Evolutionary conservation across 2,329 filamentous ascomycete species (phyloP).

Genomic region (Neofusicoccum ribis): DNA sequence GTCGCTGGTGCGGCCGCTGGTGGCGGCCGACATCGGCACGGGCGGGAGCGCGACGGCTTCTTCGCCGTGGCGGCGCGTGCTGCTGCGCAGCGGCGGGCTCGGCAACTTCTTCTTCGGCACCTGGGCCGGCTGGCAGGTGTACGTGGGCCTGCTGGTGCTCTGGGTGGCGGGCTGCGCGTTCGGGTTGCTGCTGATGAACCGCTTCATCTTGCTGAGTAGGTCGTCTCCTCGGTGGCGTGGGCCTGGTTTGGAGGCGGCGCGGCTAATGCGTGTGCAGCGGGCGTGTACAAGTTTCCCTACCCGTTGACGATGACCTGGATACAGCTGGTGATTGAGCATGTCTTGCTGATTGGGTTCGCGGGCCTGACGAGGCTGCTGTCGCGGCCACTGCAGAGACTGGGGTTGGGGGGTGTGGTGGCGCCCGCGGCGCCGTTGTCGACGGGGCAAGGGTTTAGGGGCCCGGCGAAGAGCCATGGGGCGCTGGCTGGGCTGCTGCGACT

Average conservation of each 20-base stretch:
- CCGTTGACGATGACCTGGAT: conserved; percentile 53
- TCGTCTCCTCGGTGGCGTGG: conserved; percentile 15
- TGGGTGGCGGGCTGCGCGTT: conserved; percentile 51
- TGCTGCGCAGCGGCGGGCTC: conserved; percentile 45
- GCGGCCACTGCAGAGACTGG: conserved; percentile 42
- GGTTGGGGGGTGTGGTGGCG: conserved; percentile 47
- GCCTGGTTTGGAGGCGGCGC: not conserved
- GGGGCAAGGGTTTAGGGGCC: conserved; percentile 30
- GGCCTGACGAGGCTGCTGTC: conserved; percentile 50
- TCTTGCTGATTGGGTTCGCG: conserved; percentile 49
- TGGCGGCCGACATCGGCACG: conserved; percentile 32
- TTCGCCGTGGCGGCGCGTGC: not conserved
- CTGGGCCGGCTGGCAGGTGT: conserved; percentile 49
- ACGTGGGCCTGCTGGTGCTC: conserved; percentile 49
- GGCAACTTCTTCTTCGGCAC: conserved; percentile 52
- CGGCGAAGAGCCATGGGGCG: conserved; percentile 3
- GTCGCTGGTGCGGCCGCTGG: conserved; percentile 39
- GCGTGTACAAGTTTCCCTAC: conserved; percentile 54
- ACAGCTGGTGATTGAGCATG: conserved; percentile 53
- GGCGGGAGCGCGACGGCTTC: too few species aligned
- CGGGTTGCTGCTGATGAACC: conserved; percentile 51
- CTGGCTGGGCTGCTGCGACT: conserved; percentile 32
- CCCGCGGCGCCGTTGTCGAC: conserved; percentile 41
- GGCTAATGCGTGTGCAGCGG: conserved; percentile 30
- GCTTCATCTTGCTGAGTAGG: conserved; percentile 51